Evolutionary conservation across 2,329 filamentous ascomycete species (phyloP).

Genomic region (Pestalotiopsis sp.): DNA sequence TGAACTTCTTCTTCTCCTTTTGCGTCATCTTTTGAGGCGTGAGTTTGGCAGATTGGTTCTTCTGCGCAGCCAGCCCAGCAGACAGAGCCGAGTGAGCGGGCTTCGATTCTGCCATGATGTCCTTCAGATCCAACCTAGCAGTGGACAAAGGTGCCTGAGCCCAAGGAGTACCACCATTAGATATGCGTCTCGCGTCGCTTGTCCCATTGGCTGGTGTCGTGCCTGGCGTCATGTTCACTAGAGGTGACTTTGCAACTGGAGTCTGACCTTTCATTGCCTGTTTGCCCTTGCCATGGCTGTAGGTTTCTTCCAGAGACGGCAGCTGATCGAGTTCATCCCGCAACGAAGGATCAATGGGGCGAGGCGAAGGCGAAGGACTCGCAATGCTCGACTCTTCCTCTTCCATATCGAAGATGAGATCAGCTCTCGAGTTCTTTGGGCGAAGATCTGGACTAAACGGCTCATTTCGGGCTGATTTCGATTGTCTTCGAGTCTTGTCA

Average conservation of each 20-base stretch:
- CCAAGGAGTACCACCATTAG: slow-evolving; percentile 48
- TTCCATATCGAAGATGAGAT: slow-evolving; percentile 95
- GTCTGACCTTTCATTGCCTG: slow-evolving; percentile 23
- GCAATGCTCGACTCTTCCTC: slow-evolving; percentile 60
- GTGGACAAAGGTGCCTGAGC: slow-evolving; percentile 53
- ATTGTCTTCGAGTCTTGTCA: slow-evolving; percentile 50
- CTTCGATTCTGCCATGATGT: slow-evolving; percentile 71
- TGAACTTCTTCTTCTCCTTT: slow-evolving; percentile 85
- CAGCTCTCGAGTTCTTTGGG: slow-evolving; percentile 68
- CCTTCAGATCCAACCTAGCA: slow-evolving; percentile 72
- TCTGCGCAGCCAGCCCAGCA: slow-evolving; percentile 56
- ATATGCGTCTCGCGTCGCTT: slow-evolving; percentile 20
- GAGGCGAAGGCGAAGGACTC: slow-evolving; percentile 35
- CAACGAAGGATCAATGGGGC: slow-evolving; percentile 17
- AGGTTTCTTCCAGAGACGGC: slow-evolving; percentile 35
- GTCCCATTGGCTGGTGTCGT: slow-evolving; percentile 15
- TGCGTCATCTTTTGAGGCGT: slow-evolving; percentile 74
- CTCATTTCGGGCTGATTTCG: slow-evolving; percentile 53
- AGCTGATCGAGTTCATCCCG: slow-evolving; percentile 33
- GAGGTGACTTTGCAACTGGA: slow-evolving; percentile 17
- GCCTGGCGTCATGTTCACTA: slow-evolving; percentile 3
- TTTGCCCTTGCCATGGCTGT: slow-evolving; percentile 43
- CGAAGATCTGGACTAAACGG: slow-evolving; percentile 69
- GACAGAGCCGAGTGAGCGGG: slow-evolving; percentile 55
- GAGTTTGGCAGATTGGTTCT: slow-evolving; percentile 42